Evolutionary conservation across 2,329 filamentous ascomycete genomes (phyloP).

Genomic region (Fusarium fujikuroi): DNA sequence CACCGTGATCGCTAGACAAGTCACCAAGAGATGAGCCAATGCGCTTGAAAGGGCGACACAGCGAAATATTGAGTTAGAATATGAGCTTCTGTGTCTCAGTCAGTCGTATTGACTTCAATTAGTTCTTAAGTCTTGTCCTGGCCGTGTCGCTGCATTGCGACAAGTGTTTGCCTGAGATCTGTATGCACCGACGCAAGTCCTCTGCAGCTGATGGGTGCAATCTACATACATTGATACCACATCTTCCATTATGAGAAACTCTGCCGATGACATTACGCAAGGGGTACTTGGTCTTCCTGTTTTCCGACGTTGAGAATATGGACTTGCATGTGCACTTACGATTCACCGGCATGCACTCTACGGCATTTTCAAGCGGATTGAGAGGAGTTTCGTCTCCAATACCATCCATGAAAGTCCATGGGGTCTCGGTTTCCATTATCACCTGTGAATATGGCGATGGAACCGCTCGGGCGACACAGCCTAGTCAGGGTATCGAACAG

Average conservation of each 20-base stretch:
- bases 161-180: neutral
- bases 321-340: neutral
- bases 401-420: neutral
- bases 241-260: neutral
- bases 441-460: too few species aligned
- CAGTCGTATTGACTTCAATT: rapidly evolving
- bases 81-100: rapidly evolving
- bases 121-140: too few species aligned
- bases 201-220: neutral
- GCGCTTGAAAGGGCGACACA: neutral
- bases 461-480: neutral
- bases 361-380: too few species aligned
- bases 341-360: neutral
- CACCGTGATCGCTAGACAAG: neutral
- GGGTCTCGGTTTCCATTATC: rapidly evolving
- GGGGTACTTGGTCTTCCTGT: neutral
- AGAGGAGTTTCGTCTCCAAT: too few species aligned
- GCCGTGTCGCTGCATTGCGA: neutral
- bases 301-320: neutral
- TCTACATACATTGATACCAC: too few species aligned
- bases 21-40: neutral
- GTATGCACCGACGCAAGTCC: too few species aligned
- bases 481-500: neutral
- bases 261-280: rapidly evolving
- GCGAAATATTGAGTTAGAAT: rapidly evolving